A percentile compares a stretch with the other conserved stretches of the same genome.
These are phyloP conservation scores for Clarireedia hainanense DNA, from an alignment of 2,329 filamentous ascomycete species.

Conservation along the genomic window DNA sequence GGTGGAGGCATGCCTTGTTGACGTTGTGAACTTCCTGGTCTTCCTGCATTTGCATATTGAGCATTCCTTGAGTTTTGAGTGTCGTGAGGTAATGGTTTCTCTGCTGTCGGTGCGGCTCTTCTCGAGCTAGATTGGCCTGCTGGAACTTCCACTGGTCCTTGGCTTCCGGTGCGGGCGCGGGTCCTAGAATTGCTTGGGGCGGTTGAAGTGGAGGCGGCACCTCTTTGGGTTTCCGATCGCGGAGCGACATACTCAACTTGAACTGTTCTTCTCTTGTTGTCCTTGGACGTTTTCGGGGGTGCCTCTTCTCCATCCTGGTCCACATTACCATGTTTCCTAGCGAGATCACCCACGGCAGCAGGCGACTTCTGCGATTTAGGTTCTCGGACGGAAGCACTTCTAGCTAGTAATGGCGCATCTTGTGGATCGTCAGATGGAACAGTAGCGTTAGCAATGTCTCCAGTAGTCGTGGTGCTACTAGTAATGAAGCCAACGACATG, in stretches of 20 bases:
- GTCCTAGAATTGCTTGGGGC: slow-evolving; percentile 35
- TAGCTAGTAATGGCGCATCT: slow-evolving; percentile 58
- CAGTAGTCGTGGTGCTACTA: slow-evolving; percentile 81
- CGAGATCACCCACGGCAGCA: slow-evolving; percentile 52
- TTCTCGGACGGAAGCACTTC: slow-evolving; percentile 89
- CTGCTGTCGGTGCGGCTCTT: slow-evolving; percentile 34
- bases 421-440: slow-evolving; percentile 47
- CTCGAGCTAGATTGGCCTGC: slow-evolving; percentile 21
- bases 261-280: slow-evolving; percentile 87
- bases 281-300: slow-evolving; percentile 60
- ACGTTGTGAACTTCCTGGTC: slow-evolving; percentile 24
- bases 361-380: slow-evolving; percentile 58
- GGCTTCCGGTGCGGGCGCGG: slow-evolving; percentile 45
- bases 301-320: slow-evolving; percentile 57
- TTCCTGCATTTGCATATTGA: slow-evolving; percentile 40
- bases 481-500: slow-evolving; percentile 96
- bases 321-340: slow-evolving; percentile 66
- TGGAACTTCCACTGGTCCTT: slow-evolving; percentile 41
- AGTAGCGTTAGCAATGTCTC: slow-evolving; percentile 76
- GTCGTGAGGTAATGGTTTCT: slow-evolving; percentile 55
- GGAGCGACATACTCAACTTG: slow-evolving; percentile 97
- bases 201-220: slow-evolving; percentile 25
- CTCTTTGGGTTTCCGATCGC: slow-evolving; percentile 74
- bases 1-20: slow-evolving; percentile 38
- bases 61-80: slow-evolving; percentile 42